phyloP scores from a whole-genome alignment of 2,329 filamentous ascomycete genomes.

The Aspergillus fructus region DNA sequence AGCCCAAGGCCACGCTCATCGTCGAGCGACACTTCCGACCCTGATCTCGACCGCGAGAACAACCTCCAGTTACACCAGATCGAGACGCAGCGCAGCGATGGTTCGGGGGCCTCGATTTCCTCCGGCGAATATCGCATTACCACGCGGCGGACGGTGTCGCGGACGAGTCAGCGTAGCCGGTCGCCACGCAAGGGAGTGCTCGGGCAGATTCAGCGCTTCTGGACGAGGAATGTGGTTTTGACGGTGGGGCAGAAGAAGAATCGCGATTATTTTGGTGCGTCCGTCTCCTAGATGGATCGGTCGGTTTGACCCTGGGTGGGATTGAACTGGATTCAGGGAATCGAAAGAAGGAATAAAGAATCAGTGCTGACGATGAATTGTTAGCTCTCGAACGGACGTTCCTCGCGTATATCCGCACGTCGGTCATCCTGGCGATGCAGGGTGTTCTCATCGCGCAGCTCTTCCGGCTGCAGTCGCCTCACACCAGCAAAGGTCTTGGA shows the following conservation, averaged over 20 bases:
- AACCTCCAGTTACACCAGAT: slow-evolving; percentile 32
- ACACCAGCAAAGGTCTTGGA: slow-evolving; percentile 45
- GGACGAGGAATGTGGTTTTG: slow-evolving; percentile 58
- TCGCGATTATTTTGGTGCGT: slow-evolving; percentile 43
- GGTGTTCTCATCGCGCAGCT: slow-evolving; percentile 67
- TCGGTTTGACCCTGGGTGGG: no score
- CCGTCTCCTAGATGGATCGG: neutral
- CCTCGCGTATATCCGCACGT: slow-evolving; percentile 71
- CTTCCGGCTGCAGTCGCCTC: slow-evolving; percentile 55
- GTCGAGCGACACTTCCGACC: neutral
- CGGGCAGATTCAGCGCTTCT: slow-evolving; percentile 76
- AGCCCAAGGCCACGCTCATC: neutral
- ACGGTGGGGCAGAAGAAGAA: slow-evolving; percentile 41
- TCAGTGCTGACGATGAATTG: neutral
- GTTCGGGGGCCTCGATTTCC: slow-evolving; percentile 30
- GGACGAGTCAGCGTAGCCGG: slow-evolving; percentile 15
- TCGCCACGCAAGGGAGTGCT: slow-evolving; percentile 47
- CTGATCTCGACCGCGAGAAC: slow-evolving; percentile 15
- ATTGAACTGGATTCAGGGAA: neutral
- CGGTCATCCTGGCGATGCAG: slow-evolving; percentile 65
- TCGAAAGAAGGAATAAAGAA: neutral
- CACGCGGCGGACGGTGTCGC: slow-evolving; percentile 25
- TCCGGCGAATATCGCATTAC: slow-evolving; percentile 33
- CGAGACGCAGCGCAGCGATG: slow-evolving; percentile 28
- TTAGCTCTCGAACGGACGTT: slow-evolving; percentile 73